These are phyloP conservation scores for Caulochytrium protostelioides DNA, from an alignment of 371 early-diverging fungal species.

Conservation along the genomic window DNA sequence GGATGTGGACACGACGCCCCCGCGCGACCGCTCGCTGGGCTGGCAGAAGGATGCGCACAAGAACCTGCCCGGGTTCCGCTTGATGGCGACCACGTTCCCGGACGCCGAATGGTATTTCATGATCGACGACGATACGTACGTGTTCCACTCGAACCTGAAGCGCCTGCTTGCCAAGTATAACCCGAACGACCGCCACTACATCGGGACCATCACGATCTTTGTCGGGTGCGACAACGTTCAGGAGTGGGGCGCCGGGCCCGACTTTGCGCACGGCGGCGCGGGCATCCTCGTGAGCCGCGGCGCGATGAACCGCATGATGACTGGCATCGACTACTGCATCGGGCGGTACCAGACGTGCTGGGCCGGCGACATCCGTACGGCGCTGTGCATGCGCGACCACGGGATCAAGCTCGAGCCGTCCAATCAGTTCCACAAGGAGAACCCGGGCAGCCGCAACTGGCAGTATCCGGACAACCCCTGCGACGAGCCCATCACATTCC, in stretches of 20 bases:
- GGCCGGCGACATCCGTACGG: constrained; percentile 27
- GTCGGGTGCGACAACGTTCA: constrained; percentile 4
- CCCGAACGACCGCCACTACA: constrained; percentile 11
- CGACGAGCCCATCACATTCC: constrained; percentile 15
- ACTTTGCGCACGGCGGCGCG: constrained; percentile 31
- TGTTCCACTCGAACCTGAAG: constrained; percentile 15
- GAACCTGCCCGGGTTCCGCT: constrained; percentile 23
- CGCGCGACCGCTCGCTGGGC: constrained; percentile 12
- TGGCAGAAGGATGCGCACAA: constrained; percentile 29
- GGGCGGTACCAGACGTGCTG: constrained; percentile 19
- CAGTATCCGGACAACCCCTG: constrained; percentile 18
- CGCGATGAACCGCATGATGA: constrained; percentile 13
- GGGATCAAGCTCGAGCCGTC: constrained; percentile 12
- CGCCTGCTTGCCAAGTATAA: constrained; percentile 6
- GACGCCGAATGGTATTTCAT: constrained; percentile 29
- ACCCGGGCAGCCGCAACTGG: constrained; percentile 7
- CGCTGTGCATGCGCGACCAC: constrained; percentile 23
- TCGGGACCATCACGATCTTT: constrained; percentile 18
- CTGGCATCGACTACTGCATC: constrained; percentile 13
- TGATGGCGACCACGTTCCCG: constrained; percentile 14
- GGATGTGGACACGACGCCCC: too few relatives aligned
- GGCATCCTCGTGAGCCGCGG: constrained; percentile 23
- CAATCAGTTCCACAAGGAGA: constrained; percentile 7
- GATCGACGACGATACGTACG: constrained; percentile 32
- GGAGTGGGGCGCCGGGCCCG: constrained; percentile 16